Evolutionary conservation across 352 stramenopile species (phyloP).

Genomic region (Phytopythium boreale): DNA sequence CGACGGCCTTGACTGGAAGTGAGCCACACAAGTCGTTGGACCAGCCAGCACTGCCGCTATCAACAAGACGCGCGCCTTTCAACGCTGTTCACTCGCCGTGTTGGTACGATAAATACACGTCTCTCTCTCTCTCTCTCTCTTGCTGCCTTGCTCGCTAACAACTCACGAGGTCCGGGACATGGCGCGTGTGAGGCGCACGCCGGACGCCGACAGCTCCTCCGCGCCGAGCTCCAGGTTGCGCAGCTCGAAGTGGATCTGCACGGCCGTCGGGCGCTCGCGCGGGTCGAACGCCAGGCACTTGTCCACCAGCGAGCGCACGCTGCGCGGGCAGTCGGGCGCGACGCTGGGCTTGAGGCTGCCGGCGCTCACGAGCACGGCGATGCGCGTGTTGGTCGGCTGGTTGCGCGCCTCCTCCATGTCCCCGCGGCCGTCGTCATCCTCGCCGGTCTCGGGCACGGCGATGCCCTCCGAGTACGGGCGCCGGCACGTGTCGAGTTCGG

Average conservation of each 20-base stretch:
- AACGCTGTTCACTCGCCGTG: neutral
- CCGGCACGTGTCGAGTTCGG: constrained; percentile 49
- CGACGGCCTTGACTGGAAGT: constrained; percentile 9
- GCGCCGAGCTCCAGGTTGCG: constrained; percentile 16
- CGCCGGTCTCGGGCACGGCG: neutral
- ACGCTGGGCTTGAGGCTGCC: constrained; percentile 43
- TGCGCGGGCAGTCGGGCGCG: constrained; percentile 41
- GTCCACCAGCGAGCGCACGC: constrained; percentile 40
- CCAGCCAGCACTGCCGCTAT: neutral
- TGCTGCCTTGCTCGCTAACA: neutral
- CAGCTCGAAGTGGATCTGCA: constrained; percentile 70
- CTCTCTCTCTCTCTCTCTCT: neutral
- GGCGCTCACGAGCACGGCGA: constrained; percentile 54
- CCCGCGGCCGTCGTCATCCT: constrained; percentile 6
- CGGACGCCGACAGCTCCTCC: constrained; percentile 5
- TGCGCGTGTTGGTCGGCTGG: constrained; percentile 37
- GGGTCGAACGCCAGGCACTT: constrained; percentile 56
- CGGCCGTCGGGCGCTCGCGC: constrained; percentile 50
- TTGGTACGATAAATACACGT: constrained; percentile 9
- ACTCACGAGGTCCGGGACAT: constrained; percentile 4
- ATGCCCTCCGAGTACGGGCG: constrained; percentile 13
- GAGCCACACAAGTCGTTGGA: too few species aligned
- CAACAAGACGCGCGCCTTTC: neutral
- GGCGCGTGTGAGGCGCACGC: constrained; percentile 6
- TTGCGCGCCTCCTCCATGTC: constrained; percentile 12